Percentiles rank a stretch among this genome's conserved stretches.
phyloP scores from a whole-genome alignment of 805 yeast genomes.

The Ogataea neopini region DNA sequence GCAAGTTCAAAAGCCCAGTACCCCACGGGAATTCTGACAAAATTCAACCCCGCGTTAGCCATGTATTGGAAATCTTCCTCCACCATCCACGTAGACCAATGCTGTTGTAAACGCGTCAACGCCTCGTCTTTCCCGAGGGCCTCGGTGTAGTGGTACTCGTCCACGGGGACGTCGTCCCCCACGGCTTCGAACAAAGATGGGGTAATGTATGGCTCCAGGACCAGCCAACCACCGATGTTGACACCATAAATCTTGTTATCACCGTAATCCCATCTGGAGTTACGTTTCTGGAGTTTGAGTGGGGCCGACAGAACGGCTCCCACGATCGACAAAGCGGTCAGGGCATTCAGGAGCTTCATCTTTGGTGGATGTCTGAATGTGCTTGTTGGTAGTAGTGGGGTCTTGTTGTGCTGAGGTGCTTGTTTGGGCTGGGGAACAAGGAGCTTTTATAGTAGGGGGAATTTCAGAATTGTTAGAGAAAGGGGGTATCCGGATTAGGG shows the following conservation, averaged over 20 bases:
- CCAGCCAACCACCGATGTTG: constrained; percentile 89
- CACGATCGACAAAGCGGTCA: constrained; percentile 5
- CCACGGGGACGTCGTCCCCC: constrained; percentile 60
- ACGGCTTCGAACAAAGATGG: constrained; percentile 69
- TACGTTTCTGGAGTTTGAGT: constrained; percentile 30
- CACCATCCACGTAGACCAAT: constrained; percentile 79
- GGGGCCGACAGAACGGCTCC: constrained; percentile 25
- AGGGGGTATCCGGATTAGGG: constrained; percentile 9
- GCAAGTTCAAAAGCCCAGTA: constrained; percentile 83
- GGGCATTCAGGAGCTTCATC: constrained; percentile 16
- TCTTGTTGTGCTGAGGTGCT: too few species aligned
- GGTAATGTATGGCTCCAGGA: constrained; percentile 82
- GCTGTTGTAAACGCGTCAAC: constrained; percentile 50
- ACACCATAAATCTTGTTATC: constrained; percentile 54
- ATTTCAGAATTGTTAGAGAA: constrained; percentile 5
- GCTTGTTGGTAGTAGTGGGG: too few species aligned
- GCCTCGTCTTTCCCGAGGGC: constrained; percentile 64
- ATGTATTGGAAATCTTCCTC: constrained; percentile 70
- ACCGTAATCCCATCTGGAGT: constrained; percentile 35
- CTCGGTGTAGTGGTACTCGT: constrained; percentile 73
- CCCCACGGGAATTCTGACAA: constrained; percentile 89
- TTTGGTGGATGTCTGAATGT: too few species aligned
- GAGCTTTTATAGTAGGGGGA: neutral
- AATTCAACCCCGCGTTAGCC: constrained; percentile 65
- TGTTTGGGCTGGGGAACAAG: too few species aligned